These are phyloP conservation scores for Cajanus cajan DNA, from an alignment of 306 rosid species.

Conservation along the genomic window DNA sequence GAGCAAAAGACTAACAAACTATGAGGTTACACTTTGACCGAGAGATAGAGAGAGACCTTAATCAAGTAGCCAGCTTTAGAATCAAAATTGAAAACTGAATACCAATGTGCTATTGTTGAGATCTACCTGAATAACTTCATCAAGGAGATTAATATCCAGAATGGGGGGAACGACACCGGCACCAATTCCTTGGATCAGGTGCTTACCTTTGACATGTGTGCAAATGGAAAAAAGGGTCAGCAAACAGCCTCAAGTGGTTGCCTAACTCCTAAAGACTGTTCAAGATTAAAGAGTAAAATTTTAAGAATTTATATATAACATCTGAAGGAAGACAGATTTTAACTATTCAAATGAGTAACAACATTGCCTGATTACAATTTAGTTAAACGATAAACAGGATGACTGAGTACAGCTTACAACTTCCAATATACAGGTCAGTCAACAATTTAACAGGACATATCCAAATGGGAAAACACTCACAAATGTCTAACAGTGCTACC, in stretches of 20 bases:
- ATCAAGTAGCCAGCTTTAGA: background rate
- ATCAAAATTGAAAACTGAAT: constrained; percentile 22
- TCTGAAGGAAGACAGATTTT: background rate
- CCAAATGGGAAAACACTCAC: background rate
- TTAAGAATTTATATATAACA: background rate
- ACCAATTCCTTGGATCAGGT: constrained; percentile 79
- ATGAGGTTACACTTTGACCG: background rate
- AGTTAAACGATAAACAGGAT: background rate
- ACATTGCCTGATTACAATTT: background rate
- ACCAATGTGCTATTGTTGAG: constrained; percentile 5
- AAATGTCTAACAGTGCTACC: background rate
- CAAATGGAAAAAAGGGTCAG: constrained; percentile 4
- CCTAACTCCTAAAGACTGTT: background rate
- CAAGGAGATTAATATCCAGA: constrained; percentile 55
- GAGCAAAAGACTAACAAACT: background rate
- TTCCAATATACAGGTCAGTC: background rate
- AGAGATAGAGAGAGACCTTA: background rate
- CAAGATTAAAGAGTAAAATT: background rate
- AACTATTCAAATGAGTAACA: background rate
- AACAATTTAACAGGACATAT: background rate
- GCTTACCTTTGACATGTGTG: constrained; percentile 51
- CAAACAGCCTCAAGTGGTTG: background rate
- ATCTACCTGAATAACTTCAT: constrained; percentile 69
- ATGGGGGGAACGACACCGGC: constrained; percentile 55
- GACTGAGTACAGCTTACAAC: background rate